These are phyloP conservation scores for Pistacia atlantica DNA, from an alignment of 345 rosid species.

Conservation along the genomic window DNA sequence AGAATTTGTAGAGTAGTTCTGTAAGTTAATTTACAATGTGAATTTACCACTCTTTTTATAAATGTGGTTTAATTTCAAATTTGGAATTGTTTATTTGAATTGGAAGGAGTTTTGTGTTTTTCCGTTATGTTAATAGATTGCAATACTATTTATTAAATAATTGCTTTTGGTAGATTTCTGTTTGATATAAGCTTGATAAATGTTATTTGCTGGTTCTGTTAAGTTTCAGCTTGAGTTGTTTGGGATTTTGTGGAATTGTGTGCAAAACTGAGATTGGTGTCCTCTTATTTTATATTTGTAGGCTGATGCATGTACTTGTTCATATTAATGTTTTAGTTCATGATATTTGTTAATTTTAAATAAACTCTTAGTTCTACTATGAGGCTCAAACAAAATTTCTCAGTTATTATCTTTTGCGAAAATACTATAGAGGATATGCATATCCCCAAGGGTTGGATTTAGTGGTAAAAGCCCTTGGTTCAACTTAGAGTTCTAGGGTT, in stretches of 20 bases:
- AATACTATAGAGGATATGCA: conserved; percentile 37
- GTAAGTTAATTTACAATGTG: background rate
- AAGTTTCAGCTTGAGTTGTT: background rate
- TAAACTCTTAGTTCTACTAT: background rate
- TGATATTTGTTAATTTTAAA: no score
- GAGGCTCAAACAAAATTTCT: no score
- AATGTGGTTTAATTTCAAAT: background rate
- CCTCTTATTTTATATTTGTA: background rate
- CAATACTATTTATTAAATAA: background rate
- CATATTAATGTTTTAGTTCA: no score
- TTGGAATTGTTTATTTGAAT: background rate
- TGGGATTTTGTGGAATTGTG: background rate
- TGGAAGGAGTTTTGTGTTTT: background rate
- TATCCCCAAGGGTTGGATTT: no score
- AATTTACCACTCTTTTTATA: background rate
- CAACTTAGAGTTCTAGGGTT: background rate
- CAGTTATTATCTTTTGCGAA: no score
- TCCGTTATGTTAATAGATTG: background rate
- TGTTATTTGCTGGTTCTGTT: background rate
- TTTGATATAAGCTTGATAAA: background rate
- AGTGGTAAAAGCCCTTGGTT: background rate
- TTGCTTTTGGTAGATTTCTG: background rate
- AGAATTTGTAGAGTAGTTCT: background rate
- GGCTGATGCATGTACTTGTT: no score
- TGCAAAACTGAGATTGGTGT: background rate